Evolutionary conservation across 345 rosid genomes (phyloP).

Genomic region (Populus tremula): DNA sequence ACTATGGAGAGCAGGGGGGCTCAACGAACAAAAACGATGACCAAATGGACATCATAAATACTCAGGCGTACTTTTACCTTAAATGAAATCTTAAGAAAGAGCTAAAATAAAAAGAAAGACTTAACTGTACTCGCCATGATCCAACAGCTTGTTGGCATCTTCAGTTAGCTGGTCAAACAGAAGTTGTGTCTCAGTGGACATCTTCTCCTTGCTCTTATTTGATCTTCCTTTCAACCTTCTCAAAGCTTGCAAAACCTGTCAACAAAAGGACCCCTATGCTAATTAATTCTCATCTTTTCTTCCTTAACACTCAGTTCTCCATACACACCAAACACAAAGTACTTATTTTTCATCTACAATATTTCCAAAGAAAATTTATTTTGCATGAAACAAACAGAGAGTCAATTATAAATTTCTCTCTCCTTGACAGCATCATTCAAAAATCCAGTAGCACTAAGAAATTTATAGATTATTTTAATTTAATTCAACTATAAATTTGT

Average conservation of each 20-base stretch:
- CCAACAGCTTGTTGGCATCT: slow-evolving; percentile 80
- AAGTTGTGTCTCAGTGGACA: slow-evolving; percentile 69
- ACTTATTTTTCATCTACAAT: background rate
- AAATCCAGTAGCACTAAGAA: background rate
- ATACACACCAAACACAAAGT: background rate
- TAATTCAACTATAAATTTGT: background rate
- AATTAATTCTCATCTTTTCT: background rate
- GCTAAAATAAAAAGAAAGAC: slow-evolving; percentile 20
- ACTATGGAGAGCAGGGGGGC: too few species aligned
- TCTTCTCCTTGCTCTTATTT: slow-evolving; percentile 73
- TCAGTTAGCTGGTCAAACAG: slow-evolving; percentile 97
- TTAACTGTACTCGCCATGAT: slow-evolving; percentile 87
- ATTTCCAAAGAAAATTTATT: background rate
- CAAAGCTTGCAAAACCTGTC: slow-evolving; percentile 81
- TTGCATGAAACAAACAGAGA: background rate
- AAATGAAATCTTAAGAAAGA: background rate
- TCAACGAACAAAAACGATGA: background rate
- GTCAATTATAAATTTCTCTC: background rate
- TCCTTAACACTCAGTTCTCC: background rate
- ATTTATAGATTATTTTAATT: background rate
- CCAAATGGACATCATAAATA: background rate
- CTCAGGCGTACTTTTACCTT: background rate
- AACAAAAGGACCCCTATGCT: slow-evolving; percentile 1
- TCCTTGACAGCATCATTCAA: background rate
- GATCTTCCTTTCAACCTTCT: slow-evolving; percentile 85